Base-by-base conservation (phyloP, 208 protist genomes). In the Wallacemonas rigidus region DNA sequence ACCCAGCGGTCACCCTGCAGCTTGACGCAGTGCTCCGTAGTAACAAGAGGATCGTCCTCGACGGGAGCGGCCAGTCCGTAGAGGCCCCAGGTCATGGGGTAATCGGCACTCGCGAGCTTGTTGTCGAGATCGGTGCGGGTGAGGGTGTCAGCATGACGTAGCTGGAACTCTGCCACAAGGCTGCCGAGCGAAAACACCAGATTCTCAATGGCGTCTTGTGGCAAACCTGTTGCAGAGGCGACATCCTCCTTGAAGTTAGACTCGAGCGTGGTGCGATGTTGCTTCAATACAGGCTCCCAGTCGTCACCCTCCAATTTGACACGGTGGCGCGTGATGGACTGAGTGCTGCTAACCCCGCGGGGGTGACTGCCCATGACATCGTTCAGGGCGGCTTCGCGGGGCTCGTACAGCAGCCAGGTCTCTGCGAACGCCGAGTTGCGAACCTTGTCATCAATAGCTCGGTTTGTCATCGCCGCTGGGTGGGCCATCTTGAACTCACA, bases 201-300 rank as follows among this genome's bases (percentile, higher is more conserved):
- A 1, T 72, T 53, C 41, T 57, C 54, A 1, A 88, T 70, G 11
- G 67, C 67, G 12, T 73, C 69, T 15, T 11, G 63, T 9, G 73
- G 17, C 56, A 82, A 57, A 8, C 44, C 51, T 2, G 78, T 12
- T 3, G 79, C 74, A 1, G 26, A 26, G 14, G 64, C 39, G 2
- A 87, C 56, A 56, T 89, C 85, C 6, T 55, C n/a, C 1, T 64
- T 17, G 36, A 89, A 85, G 39, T 76, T 76, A 5, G 71, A 26
- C 15, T 71, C 63, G 17, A 89, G 72, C 41, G 74, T 55, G 14
- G 6, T 47, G 47, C 68, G 54, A 43, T 69, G 57, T 0, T 74
- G 68, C 12, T 72, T 50, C 9, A 80, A 26, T 9, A 84, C 57
- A 0, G 41, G 26, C 26, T 72, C 63, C 74, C 74, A 79, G 50